Evolutionary conservation across 1,139 yeast genomes (phyloP).

Genomic region (Debaryomyces coudertii): DNA sequence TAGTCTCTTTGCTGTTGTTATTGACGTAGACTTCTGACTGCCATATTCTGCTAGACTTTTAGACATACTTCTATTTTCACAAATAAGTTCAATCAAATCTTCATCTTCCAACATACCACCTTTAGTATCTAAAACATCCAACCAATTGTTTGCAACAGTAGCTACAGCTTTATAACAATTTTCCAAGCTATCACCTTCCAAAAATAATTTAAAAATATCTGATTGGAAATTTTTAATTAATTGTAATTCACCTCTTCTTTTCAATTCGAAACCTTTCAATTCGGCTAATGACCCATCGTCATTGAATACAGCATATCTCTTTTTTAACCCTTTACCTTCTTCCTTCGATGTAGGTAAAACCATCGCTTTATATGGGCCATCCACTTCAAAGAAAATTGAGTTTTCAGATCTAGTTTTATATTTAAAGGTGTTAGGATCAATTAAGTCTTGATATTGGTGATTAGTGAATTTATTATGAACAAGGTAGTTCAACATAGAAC

Average conservation of each 20-base stretch:
- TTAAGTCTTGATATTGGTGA: conserved; percentile 88
- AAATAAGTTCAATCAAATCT: conserved; percentile 90
- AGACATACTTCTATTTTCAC: conserved; percentile 96
- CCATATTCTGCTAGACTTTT: conserved; percentile 89
- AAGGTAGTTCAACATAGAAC: conserved; percentile 92
- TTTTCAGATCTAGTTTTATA: conserved; percentile 86
- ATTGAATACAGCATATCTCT: conserved; percentile 96
- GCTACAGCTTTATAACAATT: conserved; percentile 90
- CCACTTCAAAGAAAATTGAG: conserved; percentile 96
- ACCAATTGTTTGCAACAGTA: conserved; percentile 91
- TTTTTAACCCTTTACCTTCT: conserved; percentile 95
- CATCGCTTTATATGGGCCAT: conserved; percentile 99
- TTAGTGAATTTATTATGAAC: conserved; percentile 92
- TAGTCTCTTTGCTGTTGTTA: conserved; percentile 89
- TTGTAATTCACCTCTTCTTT: conserved; percentile 95
- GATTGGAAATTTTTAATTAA: conserved; percentile 93
- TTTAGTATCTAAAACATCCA: conserved; percentile 86
- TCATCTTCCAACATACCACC: conserved; percentile 92
- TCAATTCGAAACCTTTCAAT: conserved; percentile 93
- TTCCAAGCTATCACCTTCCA: conserved; percentile 80
- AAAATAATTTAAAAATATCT: conserved; percentile 87
- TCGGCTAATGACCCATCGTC: conserved; percentile 94
- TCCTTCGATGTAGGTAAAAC: conserved; percentile 95
- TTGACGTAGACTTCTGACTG: conserved; percentile 89
- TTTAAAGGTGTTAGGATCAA: conserved; percentile 65